Base-by-base conservation (phyloP, 2,329 filamentous ascomycete genomes). In the Drechslerella coelobrocha region DNA sequence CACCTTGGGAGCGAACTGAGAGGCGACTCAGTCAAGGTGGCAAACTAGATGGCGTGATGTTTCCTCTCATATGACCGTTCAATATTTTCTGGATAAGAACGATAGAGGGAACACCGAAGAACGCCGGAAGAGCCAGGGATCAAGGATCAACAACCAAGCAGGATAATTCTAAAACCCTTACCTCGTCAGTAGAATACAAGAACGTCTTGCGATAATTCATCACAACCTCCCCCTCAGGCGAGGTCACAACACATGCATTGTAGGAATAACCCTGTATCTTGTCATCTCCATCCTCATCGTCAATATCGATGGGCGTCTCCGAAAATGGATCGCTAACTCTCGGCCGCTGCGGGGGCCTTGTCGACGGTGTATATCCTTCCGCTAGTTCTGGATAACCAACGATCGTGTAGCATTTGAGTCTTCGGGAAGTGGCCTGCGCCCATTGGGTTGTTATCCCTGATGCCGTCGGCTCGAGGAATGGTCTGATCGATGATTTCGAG, bases 341-440 rank as follows among this genome's bases (percentile, higher is more conserved):
- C 2, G 57, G 57, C n/a, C 37, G 41, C 57, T 72, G 63, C 41
- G 71, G 68, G 45, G 59, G 62, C 17, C 75, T 62, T 0, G 85
- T 84, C 82, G 84, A 85, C 23, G 80, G 80, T 0, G 77, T 54
- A 0, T 80, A 76, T 0, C 83, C 75, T 53, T 88, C 85, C 0
- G 84, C 84, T 74, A 84, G 85, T 63, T 94, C 90, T 0, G 90
- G 90, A 61, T 93, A 94, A 0, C 90, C 90, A 0, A 86, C 85
- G 0, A 85, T 84, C 0, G 93, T 88, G 54, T 83, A 80, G 75
- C 89, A 92, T 68, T 87, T 82, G 75, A 89, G 82, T 74, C 86
- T 86, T 21, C 85, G 80, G 0, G 90, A 90, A 0, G 83, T 85
- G 0, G 83, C 85, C 37, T 85, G 81, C 0, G 89, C 89, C 90